A percentile compares a stretch with the other conserved stretches of the same genome.
Evolutionary conservation across 441 rosid genomes (phyloP).

Genomic region (Eruca vesicaria): DNA sequence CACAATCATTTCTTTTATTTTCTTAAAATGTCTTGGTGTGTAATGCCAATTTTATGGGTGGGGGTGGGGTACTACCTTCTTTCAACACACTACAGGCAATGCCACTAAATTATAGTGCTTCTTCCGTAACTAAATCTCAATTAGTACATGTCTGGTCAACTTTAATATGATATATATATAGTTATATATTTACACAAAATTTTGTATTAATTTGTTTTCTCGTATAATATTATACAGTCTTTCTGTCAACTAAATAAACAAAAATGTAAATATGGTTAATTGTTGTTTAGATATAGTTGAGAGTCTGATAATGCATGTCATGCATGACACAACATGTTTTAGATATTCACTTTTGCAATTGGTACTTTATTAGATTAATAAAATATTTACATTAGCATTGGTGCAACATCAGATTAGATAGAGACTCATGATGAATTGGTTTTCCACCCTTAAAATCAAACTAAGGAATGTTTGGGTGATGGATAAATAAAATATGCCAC

Average conservation of each 20-base stretch:
- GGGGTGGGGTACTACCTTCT: conserved; percentile 36
- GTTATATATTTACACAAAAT: not conserved
- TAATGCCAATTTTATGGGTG: conserved; percentile 19
- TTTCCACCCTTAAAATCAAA: conserved; percentile 22
- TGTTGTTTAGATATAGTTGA: not conserved
- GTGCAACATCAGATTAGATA: conserved; percentile 12
- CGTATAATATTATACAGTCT: not conserved
- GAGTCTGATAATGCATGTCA: not conserved
- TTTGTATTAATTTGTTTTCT: not conserved
- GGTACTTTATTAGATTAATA: not conserved
- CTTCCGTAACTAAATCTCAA: conserved; percentile 28
- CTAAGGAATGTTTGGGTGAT: conserved; percentile 9
- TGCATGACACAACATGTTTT: not conserved
- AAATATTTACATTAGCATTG: not conserved
- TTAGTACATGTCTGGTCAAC: conserved; percentile 30
- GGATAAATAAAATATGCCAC: conserved; percentile 25
- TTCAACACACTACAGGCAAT: conserved; percentile 24
- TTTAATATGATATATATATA: conserved; percentile 22
- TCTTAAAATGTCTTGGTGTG: not conserved
- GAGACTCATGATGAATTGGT: conserved; percentile 9
- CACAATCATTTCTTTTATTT: not conserved
- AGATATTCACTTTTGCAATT: not conserved
- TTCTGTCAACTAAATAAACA: not conserved
- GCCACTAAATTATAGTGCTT: conserved; percentile 36
- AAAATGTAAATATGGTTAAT: not conserved